These are phyloP conservation scores for Phytophthora syringae DNA, from an alignment of 352 stramenopile genomes.

Conservation along the genomic window DNA sequence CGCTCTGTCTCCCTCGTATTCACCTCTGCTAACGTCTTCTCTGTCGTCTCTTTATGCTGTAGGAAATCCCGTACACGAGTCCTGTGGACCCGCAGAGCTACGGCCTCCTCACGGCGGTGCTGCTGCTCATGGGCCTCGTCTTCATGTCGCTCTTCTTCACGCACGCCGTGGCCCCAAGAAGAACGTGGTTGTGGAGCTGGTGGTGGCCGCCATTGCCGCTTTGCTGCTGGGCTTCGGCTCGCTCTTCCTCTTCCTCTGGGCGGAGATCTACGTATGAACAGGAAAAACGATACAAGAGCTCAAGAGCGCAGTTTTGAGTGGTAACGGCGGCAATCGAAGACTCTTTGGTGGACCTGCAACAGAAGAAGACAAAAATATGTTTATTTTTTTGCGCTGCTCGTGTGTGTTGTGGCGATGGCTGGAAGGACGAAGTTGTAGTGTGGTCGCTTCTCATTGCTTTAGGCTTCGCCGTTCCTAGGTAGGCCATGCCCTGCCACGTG, in stretches of 20 bases:
- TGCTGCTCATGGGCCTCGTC: slow-evolving; percentile 74
- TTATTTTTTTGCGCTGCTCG: slow-evolving; percentile 41
- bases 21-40: background rate
- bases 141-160: slow-evolving; percentile 89
- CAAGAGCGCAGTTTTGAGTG: slow-evolving; percentile 24
- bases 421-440: slow-evolving; percentile 29
- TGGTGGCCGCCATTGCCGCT: slow-evolving; percentile 68
- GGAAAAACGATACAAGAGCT: slow-evolving; percentile 4
- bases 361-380: slow-evolving; percentile 40
- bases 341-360: slow-evolving; percentile 5
- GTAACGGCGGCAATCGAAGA: slow-evolving; percentile 10
- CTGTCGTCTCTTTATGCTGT: background rate
- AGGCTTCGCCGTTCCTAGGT: slow-evolving; percentile 44
- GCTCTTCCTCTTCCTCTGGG: slow-evolving; percentile 90
- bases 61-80: slow-evolving; percentile 88
- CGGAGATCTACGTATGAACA: slow-evolving; percentile 87
- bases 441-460: slow-evolving; percentile 43
- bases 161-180: slow-evolving; percentile 77
- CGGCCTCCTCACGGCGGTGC: slow-evolving; percentile 59
- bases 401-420: slow-evolving; percentile 18
- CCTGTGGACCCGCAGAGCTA: slow-evolving; percentile 77
- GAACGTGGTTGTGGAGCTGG: slow-evolving; percentile 74
- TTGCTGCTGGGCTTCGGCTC: slow-evolving; percentile 82
- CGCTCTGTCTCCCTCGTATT: background rate
- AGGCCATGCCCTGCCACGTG: slow-evolving; percentile 31